Conservation (phyloP, 2,329 filamentous ascomycete species). For the Ustilaginoidea virens region DNA sequence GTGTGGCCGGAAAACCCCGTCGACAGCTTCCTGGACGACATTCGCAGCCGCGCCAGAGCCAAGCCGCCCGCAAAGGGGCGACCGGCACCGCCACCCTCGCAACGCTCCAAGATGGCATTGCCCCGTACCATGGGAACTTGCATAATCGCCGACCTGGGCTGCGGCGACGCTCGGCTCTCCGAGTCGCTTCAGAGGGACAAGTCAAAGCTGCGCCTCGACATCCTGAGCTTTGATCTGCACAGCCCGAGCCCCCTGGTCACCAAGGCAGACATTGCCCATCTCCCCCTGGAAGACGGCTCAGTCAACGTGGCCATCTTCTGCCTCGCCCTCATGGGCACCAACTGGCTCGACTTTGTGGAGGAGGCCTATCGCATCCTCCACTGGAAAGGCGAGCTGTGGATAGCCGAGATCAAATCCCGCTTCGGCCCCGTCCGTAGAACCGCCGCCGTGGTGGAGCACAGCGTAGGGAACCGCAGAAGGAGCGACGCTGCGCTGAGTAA, state of each 20-base stretch:
- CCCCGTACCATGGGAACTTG: conserved; percentile 58
- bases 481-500: conserved; percentile 20
- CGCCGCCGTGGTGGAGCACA: conserved; percentile 42
- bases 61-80: conserved; percentile 16
- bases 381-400: conserved; percentile 92
- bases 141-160: conserved; percentile 82
- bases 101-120: conserved; percentile 31
- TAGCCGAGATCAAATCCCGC: conserved; percentile 90
- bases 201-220: conserved; percentile 52
- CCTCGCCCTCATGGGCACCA: conserved; percentile 94
- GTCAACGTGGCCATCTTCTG: conserved; percentile 90
- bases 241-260: conserved; percentile 64
- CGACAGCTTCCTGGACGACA: conserved; percentile 63
- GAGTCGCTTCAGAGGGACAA: conserved; percentile 47
- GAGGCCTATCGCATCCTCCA: conserved; percentile 85
- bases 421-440: conserved; percentile 38
- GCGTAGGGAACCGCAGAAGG: conserved; percentile 54
- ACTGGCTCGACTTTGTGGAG: conserved; percentile 93
- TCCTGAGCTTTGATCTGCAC: conserved; percentile 80
- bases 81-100: conserved; percentile 13
- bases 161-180: conserved; percentile 77
- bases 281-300: conserved; percentile 60
- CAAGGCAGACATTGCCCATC: conserved; percentile 71
- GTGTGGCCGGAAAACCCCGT: conserved; percentile 97
- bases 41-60: conserved; percentile 51